Evolutionary conservation across 2,329 filamentous ascomycete genomes (phyloP), one percentile per base, ranked within the genome.

Genomic region (Cercospora citrullina): DNA sequence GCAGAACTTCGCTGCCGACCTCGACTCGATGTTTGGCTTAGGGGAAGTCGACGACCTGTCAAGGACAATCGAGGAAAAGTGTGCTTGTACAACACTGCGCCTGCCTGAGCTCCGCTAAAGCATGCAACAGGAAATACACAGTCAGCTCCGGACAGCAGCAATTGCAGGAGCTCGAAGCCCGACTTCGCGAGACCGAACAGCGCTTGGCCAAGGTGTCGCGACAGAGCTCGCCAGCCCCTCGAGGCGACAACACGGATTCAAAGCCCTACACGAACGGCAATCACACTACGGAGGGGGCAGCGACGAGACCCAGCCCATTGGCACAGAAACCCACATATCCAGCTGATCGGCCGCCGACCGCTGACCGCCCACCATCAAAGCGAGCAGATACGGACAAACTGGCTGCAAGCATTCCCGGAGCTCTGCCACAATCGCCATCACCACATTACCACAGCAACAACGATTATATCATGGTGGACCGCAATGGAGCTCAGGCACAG

Each of bases 1-100:
- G 64, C 90, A 89, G 75, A 92, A 91, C 77, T 97, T 97, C 82
- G 94, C 93, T 68, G 85, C 89, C 55, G 92, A 94, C 79, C 85
- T 97, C 69, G 91, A 94, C 84, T 90, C 93, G 78, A 90, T 96
- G 74, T 97, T 97, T 84, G 90, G 91, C 76, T 89, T 97, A 77
- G 92, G 95, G 74, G 87, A 89, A 73, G 80, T 95, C 67, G 87
- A 90, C 76, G 87, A 90, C 70, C 85, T 96, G 39, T 88, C 91
- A 76, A 85, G 90, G 78, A 87, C 91, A 73, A 88, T 97, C 69
- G 87, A 92, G 78, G 87, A 92, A 80, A 94, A 94, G 94, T 97
- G 58, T 12, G 62, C 39, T 21, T 39, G n/a, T 4, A 2, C 36
- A 23, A 21, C 10, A 3, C 18, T 36, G 33, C 21, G 2, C 21